These are phyloP conservation scores for Phytophthora tentaculata DNA, from an alignment of 352 stramenopile genomes.

Conservation along the genomic window DNA sequence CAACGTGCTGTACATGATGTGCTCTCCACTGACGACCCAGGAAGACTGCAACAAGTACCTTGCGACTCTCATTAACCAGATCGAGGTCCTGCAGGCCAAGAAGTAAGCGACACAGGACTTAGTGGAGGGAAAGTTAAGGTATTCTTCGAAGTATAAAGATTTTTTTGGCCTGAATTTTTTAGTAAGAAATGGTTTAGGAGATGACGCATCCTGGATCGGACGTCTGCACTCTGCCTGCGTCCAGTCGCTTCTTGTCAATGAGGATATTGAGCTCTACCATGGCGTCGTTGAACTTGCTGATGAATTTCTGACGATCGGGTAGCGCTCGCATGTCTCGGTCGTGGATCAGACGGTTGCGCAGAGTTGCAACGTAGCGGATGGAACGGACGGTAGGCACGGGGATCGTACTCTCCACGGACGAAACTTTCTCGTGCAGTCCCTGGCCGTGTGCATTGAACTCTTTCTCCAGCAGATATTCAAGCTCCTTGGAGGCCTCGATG, in stretches of 20 bases:
- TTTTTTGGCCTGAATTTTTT: not conserved
- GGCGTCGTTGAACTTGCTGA: slow-evolving; percentile 60
- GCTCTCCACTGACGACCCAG: slow-evolving; percentile 74
- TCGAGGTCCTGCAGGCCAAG: slow-evolving; percentile 49
- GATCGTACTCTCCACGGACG: slow-evolving; percentile 49
- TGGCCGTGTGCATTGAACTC: slow-evolving; percentile 73
- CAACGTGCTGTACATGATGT: slow-evolving; percentile 90
- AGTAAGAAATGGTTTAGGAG: slow-evolving; percentile 15
- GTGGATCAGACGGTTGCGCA: slow-evolving; percentile 86
- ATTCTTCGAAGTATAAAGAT: slow-evolving; percentile 17
- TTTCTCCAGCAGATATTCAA: slow-evolving; percentile 70
- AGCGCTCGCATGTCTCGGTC: slow-evolving; percentile 67
- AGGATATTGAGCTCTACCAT: slow-evolving; percentile 69
- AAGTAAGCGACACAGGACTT: slow-evolving; percentile 22
- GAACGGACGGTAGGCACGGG: slow-evolving; percentile 56
- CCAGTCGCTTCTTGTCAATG: slow-evolving; percentile 58
- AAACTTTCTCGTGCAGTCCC: slow-evolving; percentile 80
- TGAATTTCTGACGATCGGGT: slow-evolving; percentile 68
- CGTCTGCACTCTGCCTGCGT: slow-evolving; percentile 16
- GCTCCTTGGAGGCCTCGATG: slow-evolving; percentile 84
- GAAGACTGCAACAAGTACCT: slow-evolving; percentile 72
- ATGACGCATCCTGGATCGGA: slow-evolving; percentile 38
- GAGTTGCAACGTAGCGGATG: slow-evolving; percentile 83
- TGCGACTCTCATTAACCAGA: slow-evolving; percentile 46
- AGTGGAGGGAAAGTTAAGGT: not conserved